A percentile compares a stretch with the other conserved stretches of the same genome.
phyloP scores from a whole-genome alignment of 768 basidiomycete species.

The Lentinula lateritia region DNA sequence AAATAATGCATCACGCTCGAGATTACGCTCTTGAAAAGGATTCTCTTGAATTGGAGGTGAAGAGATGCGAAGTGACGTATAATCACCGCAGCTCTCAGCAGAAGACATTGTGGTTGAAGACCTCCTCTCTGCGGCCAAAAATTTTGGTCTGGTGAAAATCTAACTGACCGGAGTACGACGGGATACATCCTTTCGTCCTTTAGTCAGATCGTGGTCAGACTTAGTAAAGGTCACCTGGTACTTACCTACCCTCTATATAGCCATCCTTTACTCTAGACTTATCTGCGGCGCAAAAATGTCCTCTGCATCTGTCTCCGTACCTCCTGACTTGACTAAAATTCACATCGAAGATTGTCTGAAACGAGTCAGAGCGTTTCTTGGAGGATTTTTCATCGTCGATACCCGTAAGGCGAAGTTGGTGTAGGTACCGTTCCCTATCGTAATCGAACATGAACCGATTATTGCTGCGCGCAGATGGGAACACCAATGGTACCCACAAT shows the following conservation, averaged over 20 bases:
- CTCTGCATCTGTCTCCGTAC: not conserved
- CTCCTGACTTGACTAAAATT: slow-evolving; percentile 32
- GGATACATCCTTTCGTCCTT: not conserved
- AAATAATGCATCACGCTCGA: not conserved
- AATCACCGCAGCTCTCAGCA: not conserved
- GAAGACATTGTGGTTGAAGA: not conserved
- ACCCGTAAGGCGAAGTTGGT: slow-evolving; percentile 53
- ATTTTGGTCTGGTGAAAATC: not conserved
- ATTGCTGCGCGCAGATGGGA: slow-evolving; percentile 43
- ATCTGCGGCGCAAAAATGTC: not conserved
- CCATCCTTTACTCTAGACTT: not conserved
- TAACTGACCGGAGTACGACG: not conserved
- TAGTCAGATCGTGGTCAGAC: not conserved
- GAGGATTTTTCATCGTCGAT: slow-evolving; percentile 48
- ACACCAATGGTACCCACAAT: slow-evolving; percentile 43
- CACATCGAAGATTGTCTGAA: slow-evolving; percentile 43
- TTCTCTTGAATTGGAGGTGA: not conserved
- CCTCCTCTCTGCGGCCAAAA: not conserved
- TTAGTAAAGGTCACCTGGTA: not conserved
- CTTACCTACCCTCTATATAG: not conserved
- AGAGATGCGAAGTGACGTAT: not conserved
- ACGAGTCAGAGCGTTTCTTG: slow-evolving; percentile 50
- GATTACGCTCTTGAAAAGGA: not conserved
- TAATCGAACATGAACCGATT: not conserved
- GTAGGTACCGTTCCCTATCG: slow-evolving; percentile 28